phyloP scores from a whole-genome alignment of 163 green algal genomes.

The Scenedesmus sp. region DNA sequence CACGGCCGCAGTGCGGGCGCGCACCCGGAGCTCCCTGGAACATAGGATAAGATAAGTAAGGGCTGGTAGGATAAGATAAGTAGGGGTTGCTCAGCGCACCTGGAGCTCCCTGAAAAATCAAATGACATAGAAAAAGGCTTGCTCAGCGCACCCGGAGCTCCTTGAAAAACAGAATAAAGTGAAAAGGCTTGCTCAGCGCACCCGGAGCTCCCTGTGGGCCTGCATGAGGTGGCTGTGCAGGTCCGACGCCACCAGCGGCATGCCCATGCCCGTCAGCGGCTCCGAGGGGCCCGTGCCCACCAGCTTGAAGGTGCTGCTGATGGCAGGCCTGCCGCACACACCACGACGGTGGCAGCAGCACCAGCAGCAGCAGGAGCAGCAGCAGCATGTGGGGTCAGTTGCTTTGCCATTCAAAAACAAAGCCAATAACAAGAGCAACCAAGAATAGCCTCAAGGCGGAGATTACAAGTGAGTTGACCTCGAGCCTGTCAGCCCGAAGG shows the following conservation, averaged over 20 bases:
- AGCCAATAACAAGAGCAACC: constrained; percentile 33
- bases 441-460: constrained; percentile 32
- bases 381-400: too few species aligned
- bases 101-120: too few species aligned
- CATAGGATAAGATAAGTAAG: too few species aligned
- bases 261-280: constrained; percentile 48
- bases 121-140: too few species aligned
- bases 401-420: constrained; percentile 51
- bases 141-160: too few species aligned
- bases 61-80: too few species aligned
- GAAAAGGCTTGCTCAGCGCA: neutral
- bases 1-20: too few species aligned
- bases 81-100: neutral
- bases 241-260: constrained; percentile 38
- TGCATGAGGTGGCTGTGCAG: constrained; percentile 32
- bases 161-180: too few species aligned
- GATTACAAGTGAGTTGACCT: too few species aligned
- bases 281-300: neutral
- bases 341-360: neutral
- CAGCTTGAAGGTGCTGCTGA: constrained; percentile 48
- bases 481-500: too few species aligned
- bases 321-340: constrained; percentile 10
- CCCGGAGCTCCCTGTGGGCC: constrained; percentile 1
- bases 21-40: neutral
- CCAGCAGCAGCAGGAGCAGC: neutral